Evolutionary conservation across 208 protist species (phyloP).

Genomic region (Endotrypanum monterogeii): DNA sequence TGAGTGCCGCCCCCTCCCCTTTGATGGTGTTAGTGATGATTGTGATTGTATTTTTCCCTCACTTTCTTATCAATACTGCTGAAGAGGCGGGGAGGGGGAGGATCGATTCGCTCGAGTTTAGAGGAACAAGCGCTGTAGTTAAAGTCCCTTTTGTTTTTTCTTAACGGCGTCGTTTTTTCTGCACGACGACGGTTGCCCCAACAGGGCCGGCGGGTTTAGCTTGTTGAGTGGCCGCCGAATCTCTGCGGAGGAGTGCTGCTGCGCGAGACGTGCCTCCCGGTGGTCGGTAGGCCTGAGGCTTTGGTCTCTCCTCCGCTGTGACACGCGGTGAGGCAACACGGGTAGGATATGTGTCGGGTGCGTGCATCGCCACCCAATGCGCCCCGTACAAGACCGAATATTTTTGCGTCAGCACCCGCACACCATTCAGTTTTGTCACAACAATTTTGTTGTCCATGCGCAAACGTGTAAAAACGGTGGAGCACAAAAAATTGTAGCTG

Average conservation of each 20-base stretch:
- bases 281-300: slow-evolving; percentile 77
- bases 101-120: no score
- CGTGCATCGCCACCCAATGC: slow-evolving; percentile 66
- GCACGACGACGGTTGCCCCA: slow-evolving; percentile 55
- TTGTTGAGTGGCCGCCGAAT: slow-evolving; percentile 41
- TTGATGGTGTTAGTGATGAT: no score
- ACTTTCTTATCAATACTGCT: no score
- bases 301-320: slow-evolving; percentile 41
- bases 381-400: slow-evolving; percentile 79
- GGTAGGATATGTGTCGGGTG: slow-evolving; percentile 34
- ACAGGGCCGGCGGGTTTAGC: slow-evolving; percentile 70
- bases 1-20: no score
- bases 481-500: slow-evolving; percentile 81
- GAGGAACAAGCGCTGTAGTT: no score
- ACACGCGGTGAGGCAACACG: slow-evolving; percentile 49
- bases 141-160: no score
- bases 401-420: slow-evolving; percentile 69
- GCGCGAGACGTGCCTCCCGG: slow-evolving; percentile 65
- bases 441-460: slow-evolving; percentile 87
- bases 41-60: no score
- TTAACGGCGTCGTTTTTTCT: slow-evolving; percentile 49
- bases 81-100: no score
- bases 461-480: slow-evolving; percentile 81
- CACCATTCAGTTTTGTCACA: slow-evolving; percentile 77
- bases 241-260: slow-evolving; percentile 59